A percentile compares a stretch with the other conserved stretches of the same genome.
Evolutionary conservation across 2,329 filamentous ascomycete species (phyloP).

Genomic region (Shiraia sp.): DNA sequence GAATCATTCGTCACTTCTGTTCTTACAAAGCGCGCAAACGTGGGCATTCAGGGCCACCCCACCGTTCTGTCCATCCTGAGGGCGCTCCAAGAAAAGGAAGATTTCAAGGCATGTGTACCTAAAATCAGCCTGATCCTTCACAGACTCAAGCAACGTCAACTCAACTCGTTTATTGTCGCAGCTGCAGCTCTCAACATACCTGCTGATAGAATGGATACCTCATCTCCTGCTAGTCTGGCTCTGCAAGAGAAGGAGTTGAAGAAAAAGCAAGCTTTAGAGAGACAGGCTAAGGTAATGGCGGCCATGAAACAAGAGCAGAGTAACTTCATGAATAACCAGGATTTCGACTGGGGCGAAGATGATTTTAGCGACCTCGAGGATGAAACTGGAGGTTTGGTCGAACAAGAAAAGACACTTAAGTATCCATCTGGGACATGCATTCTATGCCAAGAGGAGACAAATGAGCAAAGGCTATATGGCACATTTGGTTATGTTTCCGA

Average conservation of each 20-base stretch:
- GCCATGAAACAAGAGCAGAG: constrained; percentile 98
- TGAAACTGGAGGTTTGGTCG: constrained; percentile 58
- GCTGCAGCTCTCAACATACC: constrained; percentile 64
- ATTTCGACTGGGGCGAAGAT: constrained; percentile 85
- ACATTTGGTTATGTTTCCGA: constrained; percentile 90
- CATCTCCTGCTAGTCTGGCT: constrained; percentile 72
- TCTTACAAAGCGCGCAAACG: constrained; percentile 64
- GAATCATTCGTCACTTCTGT: constrained; percentile 74
- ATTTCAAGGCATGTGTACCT: constrained; percentile 79
- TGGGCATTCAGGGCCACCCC: constrained; percentile 32
- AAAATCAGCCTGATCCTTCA: constrained; percentile 84
- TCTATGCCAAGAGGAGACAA: constrained; percentile 92
- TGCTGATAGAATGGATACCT: constrained; percentile 78
- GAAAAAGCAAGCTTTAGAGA: constrained; percentile 86
- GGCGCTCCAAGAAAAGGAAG: constrained; percentile 64
- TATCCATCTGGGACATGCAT: constrained; percentile 95
- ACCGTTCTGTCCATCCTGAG: constrained; percentile 60
- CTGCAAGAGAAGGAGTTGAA: constrained; percentile 74
- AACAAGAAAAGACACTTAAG: constrained; percentile 78
- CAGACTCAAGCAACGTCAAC: constrained; percentile 81
- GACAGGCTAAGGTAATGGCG: constrained; percentile 93
- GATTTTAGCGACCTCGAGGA: constrained; percentile 77
- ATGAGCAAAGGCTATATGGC: constrained; percentile 85
- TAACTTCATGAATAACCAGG: constrained; percentile 88
- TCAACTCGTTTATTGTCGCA: constrained; percentile 70